A percentile compares a stretch with the other conserved stretches of the same genome.
These are phyloP conservation scores for Prinsepia uniflora DNA, from an alignment of 306 rosid species.

Conservation along the genomic window DNA sequence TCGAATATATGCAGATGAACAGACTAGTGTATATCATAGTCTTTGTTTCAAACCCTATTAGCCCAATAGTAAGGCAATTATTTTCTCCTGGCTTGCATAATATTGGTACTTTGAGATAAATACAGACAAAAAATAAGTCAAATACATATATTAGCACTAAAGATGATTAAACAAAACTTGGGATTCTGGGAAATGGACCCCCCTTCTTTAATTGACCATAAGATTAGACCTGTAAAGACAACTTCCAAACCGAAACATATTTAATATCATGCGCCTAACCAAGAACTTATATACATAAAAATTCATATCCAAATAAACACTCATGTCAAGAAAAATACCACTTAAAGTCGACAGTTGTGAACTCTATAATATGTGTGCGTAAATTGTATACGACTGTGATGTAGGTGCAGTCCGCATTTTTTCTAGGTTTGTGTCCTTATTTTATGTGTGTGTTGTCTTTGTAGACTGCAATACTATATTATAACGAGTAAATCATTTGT, in stretches of 20 bases:
- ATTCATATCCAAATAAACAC: neutral
- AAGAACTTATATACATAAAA: neutral
- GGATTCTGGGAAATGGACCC: too few relatives aligned
- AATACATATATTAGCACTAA: neutral
- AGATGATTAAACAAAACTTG: neutral
- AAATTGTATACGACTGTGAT: neutral
- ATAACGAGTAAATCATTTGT: too few relatives aligned
- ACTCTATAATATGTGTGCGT: neutral
- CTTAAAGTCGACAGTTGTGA: neutral
- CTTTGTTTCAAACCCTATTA: neutral
- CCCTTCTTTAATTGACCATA: neutral
- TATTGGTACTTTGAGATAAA: neutral
- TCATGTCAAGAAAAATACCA: neutral
- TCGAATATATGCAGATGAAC: neutral
- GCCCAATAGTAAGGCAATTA: neutral
- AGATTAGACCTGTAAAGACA: neutral
- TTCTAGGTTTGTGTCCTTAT: slow-evolving; percentile 1
- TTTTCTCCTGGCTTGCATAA: neutral
- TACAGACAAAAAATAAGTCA: neutral
- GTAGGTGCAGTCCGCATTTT: neutral
- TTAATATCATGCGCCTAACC: neutral
- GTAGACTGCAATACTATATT: too few relatives aligned
- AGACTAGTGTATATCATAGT: neutral
- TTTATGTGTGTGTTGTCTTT: slow-evolving; percentile 1
- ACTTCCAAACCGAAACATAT: neutral